These are phyloP conservation scores for Penicillium fimorum DNA, from an alignment of 495 filamentous ascomycete species.

Conservation along the genomic window DNA sequence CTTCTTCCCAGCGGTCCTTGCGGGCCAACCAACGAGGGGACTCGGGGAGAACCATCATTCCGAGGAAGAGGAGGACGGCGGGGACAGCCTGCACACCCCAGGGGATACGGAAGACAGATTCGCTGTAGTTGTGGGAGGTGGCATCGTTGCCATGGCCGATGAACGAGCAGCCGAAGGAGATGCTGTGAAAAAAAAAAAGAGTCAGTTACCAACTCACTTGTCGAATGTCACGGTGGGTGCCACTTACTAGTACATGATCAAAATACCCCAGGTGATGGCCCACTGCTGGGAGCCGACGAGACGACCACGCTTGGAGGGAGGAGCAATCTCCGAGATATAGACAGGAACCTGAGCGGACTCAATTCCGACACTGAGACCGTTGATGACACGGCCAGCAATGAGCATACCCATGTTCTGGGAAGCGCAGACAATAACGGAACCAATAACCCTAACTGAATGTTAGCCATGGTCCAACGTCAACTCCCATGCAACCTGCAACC, in stretches of 20 bases:
- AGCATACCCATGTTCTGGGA: slow-evolving; percentile 76
- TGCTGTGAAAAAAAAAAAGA: slow-evolving; percentile 23
- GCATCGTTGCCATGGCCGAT: slow-evolving; percentile 37
- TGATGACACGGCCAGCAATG: slow-evolving; percentile 72
- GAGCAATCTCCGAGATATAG: slow-evolving; percentile 74
- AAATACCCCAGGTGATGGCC: slow-evolving; percentile 80
- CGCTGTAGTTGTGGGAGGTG: slow-evolving; percentile 30
- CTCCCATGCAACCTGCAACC: not conserved
- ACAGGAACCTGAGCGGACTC: slow-evolving; percentile 80
- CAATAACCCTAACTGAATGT: slow-evolving; percentile 47
- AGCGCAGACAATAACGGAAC: slow-evolving; percentile 67
- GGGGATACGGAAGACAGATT: slow-evolving; percentile 66
- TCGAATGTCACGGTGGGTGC: too few species aligned
- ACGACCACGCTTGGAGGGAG: slow-evolving; percentile 68
- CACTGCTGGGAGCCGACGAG: slow-evolving; percentile 75
- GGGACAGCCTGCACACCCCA: slow-evolving; percentile 80
- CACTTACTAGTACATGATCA: slow-evolving; percentile 71
- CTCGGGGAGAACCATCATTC: slow-evolving; percentile 69
- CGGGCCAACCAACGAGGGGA: slow-evolving; percentile 78
- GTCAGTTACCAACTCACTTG: not conserved
- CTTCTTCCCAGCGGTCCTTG: slow-evolving; percentile 74
- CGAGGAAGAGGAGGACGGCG: slow-evolving; percentile 61
- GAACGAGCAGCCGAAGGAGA: slow-evolving; percentile 74
- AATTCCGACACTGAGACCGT: slow-evolving; percentile 75
- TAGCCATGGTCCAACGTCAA: not conserved